Evolutionary conservation across 257 asterid species (phyloP).

Genomic region (Capsicum rhomboideum): DNA sequence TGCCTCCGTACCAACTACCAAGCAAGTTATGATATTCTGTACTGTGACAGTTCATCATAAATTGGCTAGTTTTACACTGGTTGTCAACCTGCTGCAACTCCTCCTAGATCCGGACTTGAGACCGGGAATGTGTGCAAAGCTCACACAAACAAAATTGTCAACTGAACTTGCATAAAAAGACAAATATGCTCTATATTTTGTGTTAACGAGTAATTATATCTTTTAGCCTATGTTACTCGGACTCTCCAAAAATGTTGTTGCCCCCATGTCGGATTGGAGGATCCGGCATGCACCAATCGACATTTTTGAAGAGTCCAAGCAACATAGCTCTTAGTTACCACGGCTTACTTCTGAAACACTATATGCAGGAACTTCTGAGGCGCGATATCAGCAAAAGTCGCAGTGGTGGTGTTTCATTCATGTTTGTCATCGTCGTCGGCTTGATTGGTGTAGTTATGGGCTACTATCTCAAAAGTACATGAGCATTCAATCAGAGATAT

Average conservation of each 20-base stretch:
- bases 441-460: conserved; percentile 20
- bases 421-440: conserved; percentile 13
- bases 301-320: neutral
- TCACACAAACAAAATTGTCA: neutral
- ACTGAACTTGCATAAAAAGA: neutral
- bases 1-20: neutral
- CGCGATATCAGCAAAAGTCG: conserved; percentile 1
- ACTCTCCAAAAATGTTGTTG: neutral
- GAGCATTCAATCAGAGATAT: conserved; percentile 25
- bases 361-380: conserved; percentile 11
- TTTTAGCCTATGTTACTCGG: neutral
- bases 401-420: conserved; percentile 12
- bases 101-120: neutral
- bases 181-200: neutral
- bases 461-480: conserved; percentile 24
- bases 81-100: neutral
- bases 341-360: neutral
- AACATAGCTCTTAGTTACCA: neutral
- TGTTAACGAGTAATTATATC: neutral
- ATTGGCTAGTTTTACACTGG: neutral
- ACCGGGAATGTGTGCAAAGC: neutral
- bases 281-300: neutral
- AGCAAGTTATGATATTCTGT: neutral
- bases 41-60: neutral
- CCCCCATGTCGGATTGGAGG: neutral